A percentile compares a stretch with the other conserved stretches of the same genome.
Evolutionary conservation across 257 asterid species (phyloP).

Genomic region (Gentiana macrophylla): DNA sequence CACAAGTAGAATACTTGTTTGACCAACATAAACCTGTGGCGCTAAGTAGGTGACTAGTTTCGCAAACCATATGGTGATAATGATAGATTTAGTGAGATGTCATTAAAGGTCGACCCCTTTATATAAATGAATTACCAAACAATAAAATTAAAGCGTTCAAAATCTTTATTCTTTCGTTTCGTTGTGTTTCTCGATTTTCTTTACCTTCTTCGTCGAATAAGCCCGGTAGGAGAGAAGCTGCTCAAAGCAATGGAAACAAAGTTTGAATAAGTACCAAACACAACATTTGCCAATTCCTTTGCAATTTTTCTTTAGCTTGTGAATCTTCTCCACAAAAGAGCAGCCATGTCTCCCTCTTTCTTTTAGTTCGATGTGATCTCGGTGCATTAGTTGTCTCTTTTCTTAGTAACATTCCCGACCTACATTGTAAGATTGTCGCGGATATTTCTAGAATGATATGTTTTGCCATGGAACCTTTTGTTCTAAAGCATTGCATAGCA

Average conservation of each 20-base stretch:
- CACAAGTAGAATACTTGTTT: no score
- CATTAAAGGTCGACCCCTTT: no score
- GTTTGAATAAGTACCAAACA: conserved; percentile 57
- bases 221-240: conserved; percentile 24
- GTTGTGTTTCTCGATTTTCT: no score
- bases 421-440: conserved; percentile 54
- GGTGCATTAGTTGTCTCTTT: conserved; percentile 9
- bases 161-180: no score
- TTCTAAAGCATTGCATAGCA: conserved; percentile 54
- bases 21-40: no score
- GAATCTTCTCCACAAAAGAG: conserved; percentile 50
- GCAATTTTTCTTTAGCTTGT: conserved; percentile 52
- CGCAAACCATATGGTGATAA: no score
- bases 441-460: conserved; percentile 44
- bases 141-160: no score
- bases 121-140: no score
- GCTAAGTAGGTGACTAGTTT: no score
- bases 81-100: no score
- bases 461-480: conserved; percentile 51
- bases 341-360: conserved; percentile 75
- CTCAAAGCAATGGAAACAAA: conserved; percentile 33
- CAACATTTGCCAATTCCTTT: conserved; percentile 52
- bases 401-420: conserved; percentile 57
- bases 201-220: conserved; percentile 17
- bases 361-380: not conserved